These are phyloP conservation scores for Emergomyces pasteurianus DNA, from an alignment of 2,329 filamentous ascomycete genomes.

Conservation along the genomic window DNA sequence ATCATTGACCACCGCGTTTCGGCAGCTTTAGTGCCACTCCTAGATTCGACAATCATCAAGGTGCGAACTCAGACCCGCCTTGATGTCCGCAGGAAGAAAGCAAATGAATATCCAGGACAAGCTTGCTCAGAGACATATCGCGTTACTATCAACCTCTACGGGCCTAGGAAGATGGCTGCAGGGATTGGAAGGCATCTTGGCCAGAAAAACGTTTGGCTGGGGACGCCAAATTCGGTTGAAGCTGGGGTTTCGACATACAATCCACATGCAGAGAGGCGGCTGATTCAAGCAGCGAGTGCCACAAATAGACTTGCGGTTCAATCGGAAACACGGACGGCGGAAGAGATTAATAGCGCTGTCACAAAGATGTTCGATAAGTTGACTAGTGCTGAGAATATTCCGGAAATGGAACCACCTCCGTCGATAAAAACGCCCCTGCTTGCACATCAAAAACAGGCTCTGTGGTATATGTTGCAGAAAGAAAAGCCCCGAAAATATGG, in stretches of 20 bases:
- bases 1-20: conserved; percentile 59
- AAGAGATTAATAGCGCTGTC: conserved; percentile 78
- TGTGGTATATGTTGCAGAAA: conserved; percentile 72
- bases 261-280: conserved; percentile 51
- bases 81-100: conserved; percentile 50
- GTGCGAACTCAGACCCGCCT: conserved; percentile 65
- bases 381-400: conserved; percentile 61
- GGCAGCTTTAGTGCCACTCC: conserved; percentile 54
- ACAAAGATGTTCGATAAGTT: conserved; percentile 80
- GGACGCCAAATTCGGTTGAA: conserved; percentile 53
- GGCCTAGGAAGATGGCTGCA: conserved; percentile 52
- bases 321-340: conserved; percentile 52
- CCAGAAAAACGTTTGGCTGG: conserved; percentile 55
- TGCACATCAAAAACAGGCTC: conserved; percentile 77
- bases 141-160: conserved; percentile 68
- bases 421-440: conserved; percentile 58
- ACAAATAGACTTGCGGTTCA: conserved; percentile 17
- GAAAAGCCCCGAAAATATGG: conserved; percentile 56
- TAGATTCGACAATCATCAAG: conserved; percentile 53
- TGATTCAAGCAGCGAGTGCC: conserved; percentile 11
- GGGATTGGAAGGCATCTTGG: conserved; percentile 57
- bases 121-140: conserved; percentile 49
- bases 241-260: conserved; percentile 62
- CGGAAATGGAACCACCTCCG: conserved; percentile 54
- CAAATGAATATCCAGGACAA: conserved; percentile 53